phyloP scores from a whole-genome alignment of 2,329 filamentous ascomycete species.

The Blumeria hordei region DNA sequence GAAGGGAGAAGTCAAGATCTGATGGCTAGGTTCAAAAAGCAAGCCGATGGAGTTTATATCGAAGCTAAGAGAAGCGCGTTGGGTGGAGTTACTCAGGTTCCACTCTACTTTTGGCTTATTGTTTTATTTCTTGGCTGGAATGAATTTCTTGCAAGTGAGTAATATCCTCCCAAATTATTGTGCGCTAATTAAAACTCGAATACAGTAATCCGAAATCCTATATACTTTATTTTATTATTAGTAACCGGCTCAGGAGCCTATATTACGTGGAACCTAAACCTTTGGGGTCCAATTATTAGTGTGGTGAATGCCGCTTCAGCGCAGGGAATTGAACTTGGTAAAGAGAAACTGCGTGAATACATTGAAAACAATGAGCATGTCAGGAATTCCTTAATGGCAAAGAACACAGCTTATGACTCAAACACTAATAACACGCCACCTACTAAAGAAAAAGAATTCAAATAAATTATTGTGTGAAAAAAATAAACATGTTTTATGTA shows the following conservation, averaged over 20 bases:
- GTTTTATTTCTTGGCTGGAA: conserved; percentile 94
- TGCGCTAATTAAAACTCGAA: not conserved
- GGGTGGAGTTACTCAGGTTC: conserved; percentile 80
- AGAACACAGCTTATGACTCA: too few relatives aligned
- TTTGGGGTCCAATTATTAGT: conserved; percentile 86
- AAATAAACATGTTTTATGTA: too few relatives aligned
- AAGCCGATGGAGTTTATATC: conserved; percentile 89
- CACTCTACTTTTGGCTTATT: conserved; percentile 80
- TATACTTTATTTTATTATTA: conserved; percentile 77
- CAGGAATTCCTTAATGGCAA: not conserved
- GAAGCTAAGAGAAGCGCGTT: conserved; percentile 95
- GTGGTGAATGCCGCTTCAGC: conserved; percentile 75
- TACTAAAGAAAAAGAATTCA: too few relatives aligned
- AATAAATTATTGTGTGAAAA: too few relatives aligned
- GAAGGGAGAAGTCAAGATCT: conserved; percentile 81
- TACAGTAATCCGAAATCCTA: conserved; percentile 70
- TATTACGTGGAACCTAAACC: conserved; percentile 76
- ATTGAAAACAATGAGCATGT: conserved; percentile 56
- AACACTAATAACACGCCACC: too few relatives aligned
- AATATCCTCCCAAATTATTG: not conserved
- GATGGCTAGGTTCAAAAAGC: conserved; percentile 91
- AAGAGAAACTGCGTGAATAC: conserved; percentile 75
- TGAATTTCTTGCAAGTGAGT: conserved; percentile 77
- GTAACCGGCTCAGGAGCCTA: conserved; percentile 56
- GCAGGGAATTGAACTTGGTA: conserved; percentile 77